These are phyloP conservation scores for Calycina marina DNA, from an alignment of 2,329 filamentous ascomycete genomes.

Conservation along the genomic window DNA sequence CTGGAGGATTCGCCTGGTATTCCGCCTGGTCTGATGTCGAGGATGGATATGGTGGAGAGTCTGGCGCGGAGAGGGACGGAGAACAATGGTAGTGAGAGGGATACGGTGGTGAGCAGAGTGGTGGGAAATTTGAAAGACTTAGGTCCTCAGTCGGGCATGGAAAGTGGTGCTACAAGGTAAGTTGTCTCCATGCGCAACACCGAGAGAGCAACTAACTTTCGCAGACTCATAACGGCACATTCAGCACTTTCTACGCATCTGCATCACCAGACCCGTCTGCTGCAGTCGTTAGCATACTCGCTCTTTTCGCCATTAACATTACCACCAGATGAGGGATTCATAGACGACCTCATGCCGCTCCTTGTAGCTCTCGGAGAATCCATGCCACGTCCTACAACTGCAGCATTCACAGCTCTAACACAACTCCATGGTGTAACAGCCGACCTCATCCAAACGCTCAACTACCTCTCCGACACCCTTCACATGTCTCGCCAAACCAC, in stretches of 20 bases:
- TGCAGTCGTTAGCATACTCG: slow-evolving; percentile 59
- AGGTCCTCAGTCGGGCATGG: slow-evolving; percentile 58
- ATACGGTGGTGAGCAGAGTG: slow-evolving; percentile 53
- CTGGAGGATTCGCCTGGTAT: slow-evolving; percentile 52
- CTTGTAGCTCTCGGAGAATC: slow-evolving; percentile 48
- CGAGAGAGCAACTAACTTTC: slow-evolving; percentile 5
- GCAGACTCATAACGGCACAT: slow-evolving; percentile 60
- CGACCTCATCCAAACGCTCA: slow-evolving; percentile 66
- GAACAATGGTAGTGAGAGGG: slow-evolving; percentile 46
- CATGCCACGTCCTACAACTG: slow-evolving; percentile 50
- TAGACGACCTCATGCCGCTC: slow-evolving; percentile 55
- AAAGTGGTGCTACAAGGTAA: slow-evolving; percentile 57
- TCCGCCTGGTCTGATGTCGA: slow-evolving; percentile 48
- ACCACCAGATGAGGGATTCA: slow-evolving; percentile 45
- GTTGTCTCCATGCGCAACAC: slow-evolving; percentile 8
- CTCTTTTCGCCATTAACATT: slow-evolving; percentile 55
- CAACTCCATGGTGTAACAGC: slow-evolving; percentile 55
- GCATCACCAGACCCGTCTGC: slow-evolving; percentile 57
- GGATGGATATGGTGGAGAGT: slow-evolving; percentile 59
- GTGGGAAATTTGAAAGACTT: slow-evolving; percentile 56
- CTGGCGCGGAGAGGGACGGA: slow-evolving; percentile 52
- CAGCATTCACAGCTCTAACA: slow-evolving; percentile 50
- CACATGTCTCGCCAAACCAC: slow-evolving; percentile 90
- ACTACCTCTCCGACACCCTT: slow-evolving; percentile 76
- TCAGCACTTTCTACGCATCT: slow-evolving; percentile 62